Percentiles rank a stretch among this genome's conserved stretches.
phyloP scores from a whole-genome alignment of 2,329 filamentous ascomycete genomes.

The Fulvia fulva region DNA sequence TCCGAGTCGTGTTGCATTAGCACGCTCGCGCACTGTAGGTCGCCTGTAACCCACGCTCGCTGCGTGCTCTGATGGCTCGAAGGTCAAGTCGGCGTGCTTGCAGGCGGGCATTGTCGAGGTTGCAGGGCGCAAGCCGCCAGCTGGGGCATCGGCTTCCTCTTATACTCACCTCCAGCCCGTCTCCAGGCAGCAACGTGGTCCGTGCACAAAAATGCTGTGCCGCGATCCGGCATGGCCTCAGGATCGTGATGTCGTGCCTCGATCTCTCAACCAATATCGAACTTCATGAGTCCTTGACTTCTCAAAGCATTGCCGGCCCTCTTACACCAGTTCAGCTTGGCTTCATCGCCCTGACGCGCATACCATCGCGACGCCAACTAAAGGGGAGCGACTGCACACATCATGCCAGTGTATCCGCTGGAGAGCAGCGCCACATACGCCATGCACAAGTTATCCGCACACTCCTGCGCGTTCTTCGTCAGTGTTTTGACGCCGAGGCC shows the following conservation, averaged over 20 bases:
- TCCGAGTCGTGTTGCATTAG: background rate
- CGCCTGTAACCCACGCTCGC: constrained; percentile 33
- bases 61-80: constrained; percentile 36
- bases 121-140: background rate
- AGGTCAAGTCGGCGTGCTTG: constrained; percentile 13
- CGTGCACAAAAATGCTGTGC: background rate
- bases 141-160: background rate
- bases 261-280: background rate
- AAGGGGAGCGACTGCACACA: background rate
- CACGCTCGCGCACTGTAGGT: constrained; percentile 21
- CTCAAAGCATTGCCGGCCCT: background rate
- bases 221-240: background rate
- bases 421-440: background rate
- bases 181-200: background rate
- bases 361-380: background rate
- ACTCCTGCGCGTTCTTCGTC: background rate
- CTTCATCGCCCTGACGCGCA: background rate
- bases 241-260: background rate
- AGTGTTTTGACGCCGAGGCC: background rate
- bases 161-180: background rate
- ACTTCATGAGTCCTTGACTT: background rate
- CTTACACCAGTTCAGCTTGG: background rate
- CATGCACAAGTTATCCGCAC: background rate
- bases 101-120: constrained; percentile 1
- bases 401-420: background rate